Evolutionary conservation across 768 basidiomycete species (phyloP), one percentile per base, ranked within the genome.

Genomic region (Candolleomyces eurysporus): DNA sequence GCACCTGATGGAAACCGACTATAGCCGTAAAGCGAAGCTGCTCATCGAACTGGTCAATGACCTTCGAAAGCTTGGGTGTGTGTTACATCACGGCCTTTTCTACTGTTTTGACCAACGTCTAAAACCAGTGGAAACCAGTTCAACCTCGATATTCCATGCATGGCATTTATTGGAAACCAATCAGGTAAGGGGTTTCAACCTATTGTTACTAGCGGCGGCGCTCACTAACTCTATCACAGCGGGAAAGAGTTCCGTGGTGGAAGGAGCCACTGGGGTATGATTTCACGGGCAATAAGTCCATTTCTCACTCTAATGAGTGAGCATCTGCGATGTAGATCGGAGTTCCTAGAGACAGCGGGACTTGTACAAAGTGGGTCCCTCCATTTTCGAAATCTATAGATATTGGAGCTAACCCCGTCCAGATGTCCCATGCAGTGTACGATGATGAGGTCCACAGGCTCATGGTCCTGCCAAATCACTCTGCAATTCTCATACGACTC

Each of bases 281-380:
- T 10, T 46, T 26, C 19, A n/a, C 40, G 10, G 8, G 14, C 53
- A n/a, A 9, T 40, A 19, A 16, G 10, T n/a, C 32, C 2, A 26
- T 48, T 19, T 21, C 14, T 58, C 54, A 30, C 46, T 31, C 16
- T 48, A 26, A 57, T 46, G n/a, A 13, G 10, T 16, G 42, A 40
- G 22, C 40, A 30, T 19, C 19, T 36, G 52, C 42, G 51, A 40
- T 30, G n/a, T 21, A 87, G 86, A 83, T 87, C 32, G 83, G 72
- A 53, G 85, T 88, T 31, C 86, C 86, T 11, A 74, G 86, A 36
- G 86, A 86, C 46, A 82, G 82, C 48, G 84, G 84, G 21, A 86
- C 84, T 0, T 86, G 85, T 57, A 86, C 84, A 0, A 74, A 83
- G 85, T 82, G 61, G 51, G 51, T n/a, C 8, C 14, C 26, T 19